Percentiles rank a stretch among this genome's conserved stretches.
Evolutionary conservation across 345 rosid species (phyloP).

Genomic region (Ricinus communis): DNA sequence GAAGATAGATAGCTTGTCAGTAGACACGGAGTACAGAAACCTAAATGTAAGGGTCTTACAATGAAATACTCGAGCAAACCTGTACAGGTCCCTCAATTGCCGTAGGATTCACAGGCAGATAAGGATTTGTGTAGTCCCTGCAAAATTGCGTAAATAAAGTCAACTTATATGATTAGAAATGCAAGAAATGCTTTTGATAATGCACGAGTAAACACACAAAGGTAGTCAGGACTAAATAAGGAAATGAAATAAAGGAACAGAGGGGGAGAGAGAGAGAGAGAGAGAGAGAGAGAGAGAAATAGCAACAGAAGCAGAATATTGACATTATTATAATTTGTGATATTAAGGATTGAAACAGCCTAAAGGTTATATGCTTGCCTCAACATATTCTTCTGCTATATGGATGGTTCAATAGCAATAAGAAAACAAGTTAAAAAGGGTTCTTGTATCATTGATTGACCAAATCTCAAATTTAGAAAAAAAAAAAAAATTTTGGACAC

Average conservation of each 20-base stretch:
- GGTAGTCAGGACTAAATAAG: neutral
- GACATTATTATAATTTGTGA: neutral
- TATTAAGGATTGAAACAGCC: neutral
- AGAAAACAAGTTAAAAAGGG: neutral
- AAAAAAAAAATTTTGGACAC: neutral
- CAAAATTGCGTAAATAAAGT: conserved; percentile 22
- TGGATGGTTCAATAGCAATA: neutral
- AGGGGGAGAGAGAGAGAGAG: neutral
- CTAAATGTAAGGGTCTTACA: neutral
- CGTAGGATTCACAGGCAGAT: conserved; percentile 94
- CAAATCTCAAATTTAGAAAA: too few relatives aligned
- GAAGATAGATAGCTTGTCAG: conserved; percentile 28
- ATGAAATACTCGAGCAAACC: conserved; percentile 35
- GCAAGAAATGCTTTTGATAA: neutral
- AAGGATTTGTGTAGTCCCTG: conserved; percentile 97
- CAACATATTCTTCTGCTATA: neutral
- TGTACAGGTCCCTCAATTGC: conserved; percentile 84
- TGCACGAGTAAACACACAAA: conserved; percentile 1
- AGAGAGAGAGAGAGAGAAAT: too few relatives aligned
- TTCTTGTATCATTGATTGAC: neutral
- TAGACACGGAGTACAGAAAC: neutral
- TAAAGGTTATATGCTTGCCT: neutral
- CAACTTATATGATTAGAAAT: conserved; percentile 23
- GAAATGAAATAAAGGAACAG: neutral
- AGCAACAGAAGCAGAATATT: too few relatives aligned